Evolutionary conservation across 495 filamentous ascomycete genomes (phyloP).

Genomic region (Penicillium coprophilum): DNA sequence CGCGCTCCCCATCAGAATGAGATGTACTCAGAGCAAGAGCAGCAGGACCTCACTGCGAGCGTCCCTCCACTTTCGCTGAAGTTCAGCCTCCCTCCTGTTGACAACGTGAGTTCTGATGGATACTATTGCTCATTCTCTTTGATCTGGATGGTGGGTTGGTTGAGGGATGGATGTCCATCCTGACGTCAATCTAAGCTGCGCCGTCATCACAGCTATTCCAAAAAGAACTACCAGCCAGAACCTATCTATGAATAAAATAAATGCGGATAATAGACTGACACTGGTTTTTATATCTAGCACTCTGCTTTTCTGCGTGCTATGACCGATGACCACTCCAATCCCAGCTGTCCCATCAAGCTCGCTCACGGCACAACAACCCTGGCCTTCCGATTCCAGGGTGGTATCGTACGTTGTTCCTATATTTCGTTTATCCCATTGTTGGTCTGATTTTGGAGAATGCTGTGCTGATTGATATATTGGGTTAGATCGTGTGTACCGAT

Average conservation of each 20-base stretch:
- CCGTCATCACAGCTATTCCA: constrained; percentile 9
- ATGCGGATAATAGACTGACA: constrained; percentile 1
- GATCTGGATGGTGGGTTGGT: constrained; percentile 3
- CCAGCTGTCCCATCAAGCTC: constrained; percentile 95
- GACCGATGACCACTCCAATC: constrained; percentile 96
- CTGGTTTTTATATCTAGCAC: constrained; percentile 51
- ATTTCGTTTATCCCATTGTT: neutral
- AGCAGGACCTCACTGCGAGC: constrained; percentile 67
- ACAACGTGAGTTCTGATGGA: constrained; percentile 63
- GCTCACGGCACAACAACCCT: constrained; percentile 99
- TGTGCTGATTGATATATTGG: neutral
- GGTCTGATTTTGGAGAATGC: neutral
- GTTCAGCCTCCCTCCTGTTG: constrained; percentile 92
- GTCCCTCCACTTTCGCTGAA: constrained; percentile 76
- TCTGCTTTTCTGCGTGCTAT: constrained; percentile 92
- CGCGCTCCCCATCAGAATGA: constrained; percentile 70
- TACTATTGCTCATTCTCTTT: neutral
- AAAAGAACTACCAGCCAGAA: constrained; percentile 4
- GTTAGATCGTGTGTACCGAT: constrained; percentile 87
- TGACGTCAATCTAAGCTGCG: constrained; percentile 13
- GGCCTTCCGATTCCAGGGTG: constrained; percentile 94
- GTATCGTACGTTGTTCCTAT: constrained; percentile 58
- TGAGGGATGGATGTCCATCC: neutral
- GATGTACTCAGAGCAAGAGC: constrained; percentile 69
- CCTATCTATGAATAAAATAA: neutral